Conservation (phyloP, 164 flowering plant species). For the Piper longum region DNA sequence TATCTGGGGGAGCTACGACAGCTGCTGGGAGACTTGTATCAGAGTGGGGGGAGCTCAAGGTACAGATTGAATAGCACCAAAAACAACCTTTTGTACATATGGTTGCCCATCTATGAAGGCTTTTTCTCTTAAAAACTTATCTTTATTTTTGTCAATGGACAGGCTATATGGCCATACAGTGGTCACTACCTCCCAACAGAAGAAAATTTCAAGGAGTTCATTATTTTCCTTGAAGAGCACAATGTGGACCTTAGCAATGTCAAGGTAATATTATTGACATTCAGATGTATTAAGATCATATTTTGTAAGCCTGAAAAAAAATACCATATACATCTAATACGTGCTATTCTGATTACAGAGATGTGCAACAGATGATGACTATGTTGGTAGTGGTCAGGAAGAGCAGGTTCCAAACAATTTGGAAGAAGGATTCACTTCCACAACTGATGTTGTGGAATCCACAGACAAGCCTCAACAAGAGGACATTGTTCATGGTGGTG, state of each 20-base stretch:
- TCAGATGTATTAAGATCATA: not conserved
- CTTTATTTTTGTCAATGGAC: conserved; percentile 2
- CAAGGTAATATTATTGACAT: no score
- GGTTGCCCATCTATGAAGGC: not conserved
- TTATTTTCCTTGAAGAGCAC: no score
- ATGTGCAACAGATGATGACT: no score
- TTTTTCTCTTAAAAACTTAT: not conserved
- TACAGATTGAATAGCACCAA: conserved; percentile 2
- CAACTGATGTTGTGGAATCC: no score
- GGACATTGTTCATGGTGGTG: not conserved
- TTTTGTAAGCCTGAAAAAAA: not conserved
- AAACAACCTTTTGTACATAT: not conserved
- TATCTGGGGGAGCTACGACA: no score
- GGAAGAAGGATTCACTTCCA: no score
- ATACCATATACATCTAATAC: not conserved
- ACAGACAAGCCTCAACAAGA: not conserved
- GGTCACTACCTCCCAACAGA: no score
- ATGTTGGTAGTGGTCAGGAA: conserved; percentile 8
- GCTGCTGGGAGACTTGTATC: conserved; percentile 67
- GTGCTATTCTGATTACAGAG: not conserved
- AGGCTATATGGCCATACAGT: no score
- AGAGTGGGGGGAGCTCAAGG: conserved; percentile 58
- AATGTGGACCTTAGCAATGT: no score
- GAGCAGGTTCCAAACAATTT: not conserved
- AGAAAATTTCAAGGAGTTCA: no score